These are phyloP conservation scores for Samsoniella hepiali DNA, from an alignment of 2,329 filamentous ascomycete genomes.

Conservation along the genomic window DNA sequence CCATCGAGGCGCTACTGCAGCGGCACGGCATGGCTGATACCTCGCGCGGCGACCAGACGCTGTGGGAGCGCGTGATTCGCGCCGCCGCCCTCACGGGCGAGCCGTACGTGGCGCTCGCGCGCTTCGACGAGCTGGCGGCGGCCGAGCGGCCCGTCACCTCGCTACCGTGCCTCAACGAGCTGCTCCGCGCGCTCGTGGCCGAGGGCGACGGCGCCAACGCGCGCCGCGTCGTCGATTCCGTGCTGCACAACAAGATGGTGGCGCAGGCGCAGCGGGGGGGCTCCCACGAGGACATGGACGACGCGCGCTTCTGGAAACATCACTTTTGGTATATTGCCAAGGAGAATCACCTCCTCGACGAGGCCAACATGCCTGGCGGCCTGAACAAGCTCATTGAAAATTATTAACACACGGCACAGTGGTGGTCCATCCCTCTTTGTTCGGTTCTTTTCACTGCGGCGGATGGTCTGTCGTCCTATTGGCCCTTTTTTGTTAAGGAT, in stretches of 20 bases:
- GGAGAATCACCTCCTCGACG: constrained; percentile 37
- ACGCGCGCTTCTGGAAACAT: constrained; percentile 43
- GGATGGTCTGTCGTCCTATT: not conserved
- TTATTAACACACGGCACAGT: not conserved
- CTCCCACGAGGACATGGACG: constrained; percentile 20
- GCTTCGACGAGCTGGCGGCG: constrained; percentile 45
- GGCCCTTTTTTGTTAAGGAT: not conserved
- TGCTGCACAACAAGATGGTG: constrained; percentile 29
- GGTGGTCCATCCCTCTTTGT: not conserved
- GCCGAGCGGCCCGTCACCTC: constrained; percentile 40
- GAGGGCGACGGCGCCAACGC: constrained; percentile 28
- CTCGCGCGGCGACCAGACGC: constrained; percentile 51
- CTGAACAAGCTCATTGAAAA: constrained; percentile 17
- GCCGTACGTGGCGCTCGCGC: constrained; percentile 44
- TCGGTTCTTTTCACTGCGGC: not conserved
- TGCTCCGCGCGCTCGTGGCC: constrained; percentile 37
- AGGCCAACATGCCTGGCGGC: constrained; percentile 23
- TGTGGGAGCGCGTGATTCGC: constrained; percentile 69
- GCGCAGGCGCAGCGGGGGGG: constrained; percentile 20
- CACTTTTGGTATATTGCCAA: constrained; percentile 49
- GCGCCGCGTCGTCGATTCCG: constrained; percentile 31
- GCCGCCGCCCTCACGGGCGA: constrained; percentile 59
- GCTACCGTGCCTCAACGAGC: constrained; percentile 41
- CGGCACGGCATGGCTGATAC: constrained; percentile 46
- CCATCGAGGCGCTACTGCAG: constrained; percentile 58